Percentiles rank a stretch among this genome's conserved stretches.
Conservation (phyloP, 2,329 filamentous ascomycete genomes). For the Arthrobotrys entomopaga region DNA sequence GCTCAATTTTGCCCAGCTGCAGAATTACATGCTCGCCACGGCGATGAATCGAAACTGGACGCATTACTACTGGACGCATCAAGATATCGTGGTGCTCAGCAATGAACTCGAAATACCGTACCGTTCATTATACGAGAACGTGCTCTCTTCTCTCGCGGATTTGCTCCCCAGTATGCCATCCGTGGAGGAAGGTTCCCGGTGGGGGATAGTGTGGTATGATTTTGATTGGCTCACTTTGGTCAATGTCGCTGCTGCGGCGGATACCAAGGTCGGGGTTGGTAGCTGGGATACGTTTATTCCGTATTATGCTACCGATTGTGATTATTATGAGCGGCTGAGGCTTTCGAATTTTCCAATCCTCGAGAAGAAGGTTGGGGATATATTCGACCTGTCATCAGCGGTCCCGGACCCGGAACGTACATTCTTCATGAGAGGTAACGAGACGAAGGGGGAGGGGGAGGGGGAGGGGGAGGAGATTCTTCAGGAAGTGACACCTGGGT, state of each 20-base stretch:
- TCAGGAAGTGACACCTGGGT: no score
- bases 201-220: slow-evolving; percentile 68
- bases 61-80: slow-evolving; percentile 70
- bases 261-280: slow-evolving; percentile 62
- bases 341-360: slow-evolving; percentile 60
- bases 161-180: slow-evolving; percentile 19
- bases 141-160: slow-evolving; percentile 55
- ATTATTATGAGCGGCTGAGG: slow-evolving; percentile 65
- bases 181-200: slow-evolving; percentile 60
- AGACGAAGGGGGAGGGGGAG: no score
- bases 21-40: slow-evolving; percentile 67
- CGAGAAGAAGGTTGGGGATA: slow-evolving; percentile 63
- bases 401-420: slow-evolving; percentile 42
- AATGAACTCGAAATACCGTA: slow-evolving; percentile 62
- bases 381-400: slow-evolving; percentile 60
- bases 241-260: slow-evolving; percentile 67
- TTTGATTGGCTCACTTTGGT: slow-evolving; percentile 70
- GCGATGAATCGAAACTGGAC: slow-evolving; percentile 64
- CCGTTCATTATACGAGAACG: slow-evolving; percentile 60
- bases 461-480: no score
- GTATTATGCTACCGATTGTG: slow-evolving; percentile 65
- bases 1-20: slow-evolving; percentile 68
- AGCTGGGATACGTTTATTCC: slow-evolving; percentile 70
- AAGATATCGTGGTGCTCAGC: slow-evolving; percentile 66
- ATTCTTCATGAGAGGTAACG: slow-evolving; percentile 10